A percentile compares a stretch with the other conserved stretches of the same genome.
These are phyloP conservation scores for Podaxis mareebaensis DNA, from an alignment of 768 basidiomycete species.

Conservation along the genomic window DNA sequence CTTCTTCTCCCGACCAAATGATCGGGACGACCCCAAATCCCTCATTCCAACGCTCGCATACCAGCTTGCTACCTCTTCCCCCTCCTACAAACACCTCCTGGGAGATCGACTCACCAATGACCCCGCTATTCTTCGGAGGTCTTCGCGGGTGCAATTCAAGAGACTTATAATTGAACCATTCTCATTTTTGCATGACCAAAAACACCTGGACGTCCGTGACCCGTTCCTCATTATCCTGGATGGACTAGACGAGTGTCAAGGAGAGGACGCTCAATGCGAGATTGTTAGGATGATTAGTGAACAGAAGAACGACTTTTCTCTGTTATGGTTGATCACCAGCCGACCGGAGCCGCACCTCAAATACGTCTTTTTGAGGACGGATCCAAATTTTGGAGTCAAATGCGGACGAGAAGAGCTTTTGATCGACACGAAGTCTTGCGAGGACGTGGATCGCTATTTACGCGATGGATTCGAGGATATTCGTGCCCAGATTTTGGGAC, in stretches of 20 bases:
- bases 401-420: not conserved
- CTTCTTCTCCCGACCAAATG: constrained; percentile 9
- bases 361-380: not conserved
- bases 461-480: not conserved
- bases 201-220: not conserved
- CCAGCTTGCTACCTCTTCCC: not conserved
- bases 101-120: not conserved
- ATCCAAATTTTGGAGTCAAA: not conserved
- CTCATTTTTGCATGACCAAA: not conserved
- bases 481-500: not conserved
- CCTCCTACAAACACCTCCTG: not conserved
- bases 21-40: not conserved
- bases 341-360: constrained; percentile 1
- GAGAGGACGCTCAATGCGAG: not conserved
- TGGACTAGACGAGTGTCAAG: constrained; percentile 16
- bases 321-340: constrained; percentile 4
- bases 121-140: not conserved
- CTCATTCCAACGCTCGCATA: constrained; percentile 11
- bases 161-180: constrained; percentile 9
- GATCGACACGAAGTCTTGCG: not conserved
- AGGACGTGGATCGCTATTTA: not conserved
- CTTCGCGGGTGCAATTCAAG: not conserved
- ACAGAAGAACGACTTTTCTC: not conserved
- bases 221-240: constrained; percentile 8
- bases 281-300: not conserved